Conservation (phyloP, 495 filamentous ascomycete genomes). For the Xylaria longipes region DNA sequence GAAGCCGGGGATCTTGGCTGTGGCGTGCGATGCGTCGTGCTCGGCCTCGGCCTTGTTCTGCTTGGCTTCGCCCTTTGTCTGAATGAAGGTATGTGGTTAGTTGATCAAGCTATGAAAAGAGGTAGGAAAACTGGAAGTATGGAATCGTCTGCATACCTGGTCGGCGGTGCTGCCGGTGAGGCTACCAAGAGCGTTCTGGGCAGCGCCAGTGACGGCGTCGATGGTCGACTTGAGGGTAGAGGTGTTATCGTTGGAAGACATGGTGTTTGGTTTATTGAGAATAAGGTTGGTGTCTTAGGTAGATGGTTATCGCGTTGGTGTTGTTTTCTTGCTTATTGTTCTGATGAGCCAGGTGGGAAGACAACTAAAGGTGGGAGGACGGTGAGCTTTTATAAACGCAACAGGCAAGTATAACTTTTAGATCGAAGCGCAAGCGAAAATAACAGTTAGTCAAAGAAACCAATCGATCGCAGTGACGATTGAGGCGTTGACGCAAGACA, state of each 20-base stretch:
- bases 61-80: conserved; percentile 61
- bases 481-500: conserved; percentile 20
- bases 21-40: conserved; percentile 72
- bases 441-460: conserved; percentile 14
- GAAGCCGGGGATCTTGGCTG: conserved; percentile 72
- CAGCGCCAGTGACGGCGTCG: conserved; percentile 75
- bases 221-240: conserved; percentile 84
- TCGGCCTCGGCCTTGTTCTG: conserved; percentile 67
- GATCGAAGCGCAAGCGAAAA: conserved; percentile 11
- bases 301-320: neutral
- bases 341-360: neutral
- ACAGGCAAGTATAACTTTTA: neutral
- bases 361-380: neutral
- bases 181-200: conserved; percentile 73
- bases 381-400: conserved; percentile 18
- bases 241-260: conserved; percentile 70
- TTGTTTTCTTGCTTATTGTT: neutral
- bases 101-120: neutral
- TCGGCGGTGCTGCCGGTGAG: conserved; percentile 76
- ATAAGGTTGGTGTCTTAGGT: conserved; percentile 8
- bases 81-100: conserved; percentile 25
- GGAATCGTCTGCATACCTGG: conserved; percentile 55
- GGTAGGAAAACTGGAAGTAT: neutral
- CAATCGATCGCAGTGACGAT: conserved; percentile 18
- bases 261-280: conserved; percentile 52